Base-by-base conservation (phyloP, 2,329 filamentous ascomycete species). In the Penicillium corylophilum region DNA sequence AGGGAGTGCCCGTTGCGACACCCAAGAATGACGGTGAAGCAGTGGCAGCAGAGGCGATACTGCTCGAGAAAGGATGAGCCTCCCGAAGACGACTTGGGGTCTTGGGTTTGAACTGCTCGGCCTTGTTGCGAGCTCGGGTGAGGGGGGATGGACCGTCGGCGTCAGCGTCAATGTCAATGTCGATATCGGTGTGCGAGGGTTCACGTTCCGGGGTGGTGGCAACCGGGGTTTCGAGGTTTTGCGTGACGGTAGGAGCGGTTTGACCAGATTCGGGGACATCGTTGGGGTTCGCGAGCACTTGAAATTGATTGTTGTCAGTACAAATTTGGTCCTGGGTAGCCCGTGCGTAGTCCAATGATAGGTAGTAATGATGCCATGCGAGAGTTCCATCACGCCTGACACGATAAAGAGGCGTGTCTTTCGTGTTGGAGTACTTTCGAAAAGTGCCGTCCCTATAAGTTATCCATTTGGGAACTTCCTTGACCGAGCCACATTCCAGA, bases 31-130 rank as follows among this genome's bases (percentile, higher is more conserved):
- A 42, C 12, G 43, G 48, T 7, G 52, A 45, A 3, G 42, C 49
- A 23, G 62, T 51, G 20, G 60, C 55, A 1, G 61, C 24, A 13
- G 50, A 50, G 18, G 53, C 54, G 42, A 61, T 28, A 44, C 61
- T 64, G 41, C 56, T 66, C 5, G 63, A 57, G 39, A 65, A 66
- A 12, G 62, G 62, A 42, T 62, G 61, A n/a, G 69, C 57, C 39
- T 70, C 67, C 39, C 73, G 71, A 35, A 77, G 68, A 5, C 72
- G 66, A 53, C 74, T 76, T 3, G 73, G 72, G 5, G 66, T 71
- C 53, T 72, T 73, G 1, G 75, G 74, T 41, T 72, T 74, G 62
- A 75, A 74, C 39, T 71, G 72, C 54, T 75, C 67, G 2, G 71
- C 71, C 40, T 67, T 66, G 38, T 65, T 65, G 36, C 71, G 68